Conservation (phyloP, 2,329 filamentous ascomycete genomes). For the Microdochium bolleyi region DNA sequence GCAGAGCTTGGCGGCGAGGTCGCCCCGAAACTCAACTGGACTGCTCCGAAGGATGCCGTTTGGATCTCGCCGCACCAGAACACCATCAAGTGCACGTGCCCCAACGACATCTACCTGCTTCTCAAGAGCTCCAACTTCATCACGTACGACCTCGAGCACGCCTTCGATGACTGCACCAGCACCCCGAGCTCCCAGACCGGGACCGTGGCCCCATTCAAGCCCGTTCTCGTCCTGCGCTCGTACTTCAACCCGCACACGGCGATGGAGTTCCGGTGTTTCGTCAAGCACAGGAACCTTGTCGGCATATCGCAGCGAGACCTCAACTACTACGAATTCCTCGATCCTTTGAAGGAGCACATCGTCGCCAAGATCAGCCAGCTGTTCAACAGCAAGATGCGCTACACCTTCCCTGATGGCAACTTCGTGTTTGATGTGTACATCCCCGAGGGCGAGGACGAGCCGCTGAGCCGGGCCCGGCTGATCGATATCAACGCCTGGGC, state of each 20-base stretch:
- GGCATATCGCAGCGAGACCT: constrained; percentile 84
- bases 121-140: constrained; percentile 93
- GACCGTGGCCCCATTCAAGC: constrained; percentile 57
- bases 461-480: constrained; percentile 70
- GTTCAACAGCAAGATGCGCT: constrained; percentile 64
- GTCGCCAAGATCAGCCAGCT: constrained; percentile 65
- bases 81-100: constrained; percentile 79
- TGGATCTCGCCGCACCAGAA: constrained; percentile 83
- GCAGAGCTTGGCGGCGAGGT: constrained; percentile 76
- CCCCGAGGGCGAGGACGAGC: constrained; percentile 50
- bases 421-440: constrained; percentile 94
- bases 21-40: constrained; percentile 95
- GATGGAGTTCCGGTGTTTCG: constrained; percentile 93
- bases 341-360: constrained; percentile 54
- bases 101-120: constrained; percentile 89
- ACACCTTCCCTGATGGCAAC: constrained; percentile 73
- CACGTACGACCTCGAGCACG: constrained; percentile 88
- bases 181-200: constrained; percentile 19
- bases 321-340: constrained; percentile 81
- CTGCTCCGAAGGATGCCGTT: constrained; percentile 87
- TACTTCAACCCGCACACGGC: constrained; percentile 84
- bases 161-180: constrained; percentile 67
- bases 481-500: constrained; percentile 97
- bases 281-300: constrained; percentile 71
- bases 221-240: constrained; percentile 78